Evolutionary conservation across 495 filamentous ascomycete species (phyloP).

Genomic region (Daldinia loculata): DNA sequence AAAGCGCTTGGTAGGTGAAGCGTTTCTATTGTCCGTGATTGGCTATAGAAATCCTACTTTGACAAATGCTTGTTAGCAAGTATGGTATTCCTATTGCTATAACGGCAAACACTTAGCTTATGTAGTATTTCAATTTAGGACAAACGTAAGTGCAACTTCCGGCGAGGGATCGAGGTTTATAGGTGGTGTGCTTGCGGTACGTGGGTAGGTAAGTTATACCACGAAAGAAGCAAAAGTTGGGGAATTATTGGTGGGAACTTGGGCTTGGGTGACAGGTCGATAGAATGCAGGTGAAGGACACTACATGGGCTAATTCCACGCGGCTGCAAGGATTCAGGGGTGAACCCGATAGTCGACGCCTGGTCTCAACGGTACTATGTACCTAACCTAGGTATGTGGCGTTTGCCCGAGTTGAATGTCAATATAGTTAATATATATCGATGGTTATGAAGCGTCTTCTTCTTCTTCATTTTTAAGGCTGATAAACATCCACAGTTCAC

Average conservation of each 20-base stretch:
- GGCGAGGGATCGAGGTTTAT: not conserved
- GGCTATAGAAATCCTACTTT: constrained; percentile 7
- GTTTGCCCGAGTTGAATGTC: not conserved
- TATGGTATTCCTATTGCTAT: not conserved
- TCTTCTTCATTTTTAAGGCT: not conserved
- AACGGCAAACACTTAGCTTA: not conserved
- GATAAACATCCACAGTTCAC: not conserved
- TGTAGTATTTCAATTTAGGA: not conserved
- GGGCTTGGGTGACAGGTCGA: not conserved
- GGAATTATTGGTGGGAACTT: constrained; percentile 6
- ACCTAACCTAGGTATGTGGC: constrained; percentile 20
- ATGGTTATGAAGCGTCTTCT: not conserved
- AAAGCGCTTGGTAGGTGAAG: constrained; percentile 34
- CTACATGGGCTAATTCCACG: constrained; percentile 25
- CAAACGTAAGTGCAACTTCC: not conserved
- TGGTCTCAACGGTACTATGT: constrained; percentile 6
- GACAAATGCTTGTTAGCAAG: not conserved
- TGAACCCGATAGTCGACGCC: constrained; percentile 15
- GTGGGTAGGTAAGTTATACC: not conserved
- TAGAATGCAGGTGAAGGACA: not conserved
- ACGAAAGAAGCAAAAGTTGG: constrained; percentile 3
- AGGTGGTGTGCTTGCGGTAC: not conserved
- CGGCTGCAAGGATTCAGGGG: constrained; percentile 33
- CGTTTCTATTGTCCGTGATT: constrained; percentile 19
- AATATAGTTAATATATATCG: not conserved